Conservation (phyloP, 23 red algal genomes). For the Porphyridium purpureum region DNA sequence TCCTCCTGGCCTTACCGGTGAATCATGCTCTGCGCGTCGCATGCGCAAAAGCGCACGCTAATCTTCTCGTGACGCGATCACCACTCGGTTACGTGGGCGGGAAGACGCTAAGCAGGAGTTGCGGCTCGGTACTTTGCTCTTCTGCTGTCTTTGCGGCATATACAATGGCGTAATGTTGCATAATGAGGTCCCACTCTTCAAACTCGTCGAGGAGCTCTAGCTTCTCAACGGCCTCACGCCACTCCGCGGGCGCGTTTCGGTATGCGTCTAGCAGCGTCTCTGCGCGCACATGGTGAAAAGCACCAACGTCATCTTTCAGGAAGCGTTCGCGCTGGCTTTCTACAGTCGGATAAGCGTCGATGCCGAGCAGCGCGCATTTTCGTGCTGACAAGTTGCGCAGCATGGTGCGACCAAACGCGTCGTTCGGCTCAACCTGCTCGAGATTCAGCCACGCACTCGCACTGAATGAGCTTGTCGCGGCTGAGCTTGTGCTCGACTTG, state of each 20-base stretch:
- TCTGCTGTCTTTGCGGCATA: neutral
- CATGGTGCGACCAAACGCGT: slow-evolving; percentile 7
- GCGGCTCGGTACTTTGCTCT: too few relatives aligned
- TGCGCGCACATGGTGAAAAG: neutral
- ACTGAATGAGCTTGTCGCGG: too few relatives aligned
- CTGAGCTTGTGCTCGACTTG: too few relatives aligned
- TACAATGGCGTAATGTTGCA: slow-evolving; percentile 16
- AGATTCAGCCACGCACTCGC: too few relatives aligned
- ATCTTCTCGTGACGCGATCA: too few relatives aligned
- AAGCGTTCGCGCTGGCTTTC: slow-evolving; percentile 6
- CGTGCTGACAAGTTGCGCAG: slow-evolving; percentile 3
- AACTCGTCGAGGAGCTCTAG: slow-evolving; percentile 8
- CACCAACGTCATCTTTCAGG: slow-evolving; percentile 1
- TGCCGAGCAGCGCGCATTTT: neutral
- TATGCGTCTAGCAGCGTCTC: slow-evolving; percentile 1
- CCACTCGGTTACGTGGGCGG: too few relatives aligned
- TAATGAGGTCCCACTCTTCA: slow-evolving; percentile 6
- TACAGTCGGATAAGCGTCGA: neutral
- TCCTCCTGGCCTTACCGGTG: too few relatives aligned
- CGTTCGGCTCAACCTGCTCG: slow-evolving; percentile 4
- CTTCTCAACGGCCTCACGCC: neutral
- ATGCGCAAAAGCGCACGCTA: too few relatives aligned
- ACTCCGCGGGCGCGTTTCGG: neutral
- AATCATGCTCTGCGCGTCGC: too few relatives aligned
- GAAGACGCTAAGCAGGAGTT: too few relatives aligned